Base-by-base conservation (phyloP, 2,329 filamentous ascomycete species). In the Alternaria hordeiaustralica region DNA sequence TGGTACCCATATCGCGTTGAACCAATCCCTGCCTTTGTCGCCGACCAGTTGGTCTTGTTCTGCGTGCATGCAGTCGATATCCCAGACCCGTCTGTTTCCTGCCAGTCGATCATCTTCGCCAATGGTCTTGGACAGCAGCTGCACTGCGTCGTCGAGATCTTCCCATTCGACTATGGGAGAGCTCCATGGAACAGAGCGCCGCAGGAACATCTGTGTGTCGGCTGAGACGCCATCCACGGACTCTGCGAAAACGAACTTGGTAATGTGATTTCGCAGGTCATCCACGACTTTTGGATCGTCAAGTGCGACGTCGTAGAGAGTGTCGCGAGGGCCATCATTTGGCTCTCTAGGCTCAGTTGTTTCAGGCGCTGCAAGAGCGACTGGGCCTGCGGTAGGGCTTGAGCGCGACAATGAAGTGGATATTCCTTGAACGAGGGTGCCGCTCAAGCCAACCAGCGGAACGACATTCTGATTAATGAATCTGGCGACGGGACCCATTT, bases 181-280 rank as follows among this genome's bases (percentile, higher is more conserved):
- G 15, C 67, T 71, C 74, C 75, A 78, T 0, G 64, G 50, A n/a
- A 70, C 45, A 25, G 69, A 66, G 15, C 65, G 65, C 20, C 60
- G 71, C 26, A 78, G 23, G 36, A 77, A 72, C 3, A 78, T 50
- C 18, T 74, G 71, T 7, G 74, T 70, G 56, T 78, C 75, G 6
- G 61, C 66, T 5, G 71, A 73, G 10, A 74, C 68, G 4, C 75
- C 75, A 11, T 76, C 71, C 28, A 69, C 71, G 4, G 56, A 53
- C 41, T 77, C 75, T 2, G 75, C 72, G 55, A 74, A 76, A 6
- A 74, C 36, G 41, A 71, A 73, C n/a, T 61, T 60, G 3, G 66
- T 64, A 18, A 75, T 75, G 6, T 68, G 61, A 12, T 58, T 65
- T 25, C 71, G 64, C 18, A 77, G 44, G n/a, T 76, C 71, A 4